Percentiles rank a stretch among this genome's conserved stretches.
These are phyloP conservation scores for Sungouiella blattae DNA, from an alignment of 805 yeast species.

Conservation along the genomic window DNA sequence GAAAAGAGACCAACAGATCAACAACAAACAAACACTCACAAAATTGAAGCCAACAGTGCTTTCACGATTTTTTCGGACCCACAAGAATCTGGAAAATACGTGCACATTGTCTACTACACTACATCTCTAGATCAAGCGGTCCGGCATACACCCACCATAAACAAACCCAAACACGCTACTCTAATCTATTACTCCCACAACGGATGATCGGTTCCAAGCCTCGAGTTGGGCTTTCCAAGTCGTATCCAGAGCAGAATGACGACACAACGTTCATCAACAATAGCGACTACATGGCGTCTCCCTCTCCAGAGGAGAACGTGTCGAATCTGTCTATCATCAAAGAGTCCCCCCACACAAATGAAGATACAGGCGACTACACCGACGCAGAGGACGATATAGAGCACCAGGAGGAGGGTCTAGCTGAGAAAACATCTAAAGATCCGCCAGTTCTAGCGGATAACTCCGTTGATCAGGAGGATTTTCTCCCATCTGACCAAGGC, in stretches of 20 bases:
- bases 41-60: too few species aligned
- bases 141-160: background rate
- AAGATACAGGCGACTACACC: too few species aligned
- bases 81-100: too few species aligned
- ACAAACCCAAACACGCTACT: slow-evolving; percentile 2
- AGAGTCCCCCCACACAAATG: background rate
- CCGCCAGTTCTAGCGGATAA: too few species aligned
- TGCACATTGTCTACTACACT: too few species aligned
- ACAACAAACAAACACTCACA: too few species aligned
- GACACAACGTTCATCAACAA: slow-evolving; percentile 38
- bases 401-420: background rate
- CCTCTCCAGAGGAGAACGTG: background rate
- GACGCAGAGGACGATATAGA: background rate
- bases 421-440: background rate
- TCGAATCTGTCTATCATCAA: too few species aligned
- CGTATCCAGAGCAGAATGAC: slow-evolving; percentile 15
- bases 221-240: slow-evolving; percentile 8
- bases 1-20: too few species aligned
- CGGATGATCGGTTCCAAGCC: slow-evolving; percentile 6
- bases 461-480: background rate
- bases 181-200: too few species aligned
- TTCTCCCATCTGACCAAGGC: too few species aligned
- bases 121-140: background rate
- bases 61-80: too few species aligned
- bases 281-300: slow-evolving; percentile 27